Base-by-base conservation (phyloP, 73 alveolate genomes). In the Paramecium pentaurelia region DNA sequence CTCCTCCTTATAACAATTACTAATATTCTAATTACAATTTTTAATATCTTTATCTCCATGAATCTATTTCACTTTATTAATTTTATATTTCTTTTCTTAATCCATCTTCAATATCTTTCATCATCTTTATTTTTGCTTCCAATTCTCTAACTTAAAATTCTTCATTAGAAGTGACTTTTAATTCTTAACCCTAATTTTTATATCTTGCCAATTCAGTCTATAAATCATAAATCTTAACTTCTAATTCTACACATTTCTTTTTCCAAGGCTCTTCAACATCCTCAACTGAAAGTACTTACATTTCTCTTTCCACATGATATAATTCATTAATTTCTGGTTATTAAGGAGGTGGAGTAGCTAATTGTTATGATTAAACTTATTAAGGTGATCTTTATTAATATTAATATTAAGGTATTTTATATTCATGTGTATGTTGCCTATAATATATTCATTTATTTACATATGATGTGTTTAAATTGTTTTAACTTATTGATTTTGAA, bases 201-300 rank as follows among this genome's bases (percentile, higher is more conserved):
- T 75, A 75, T 32, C 88, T 8, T 6, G 88, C 88, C 25, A 75
- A 16, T 36, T 75, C 88, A 36, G 88, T 75, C n/a, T 75, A 40
- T n/a, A 75, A 37, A 18, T 75, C 88, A 40, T n/a, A 75, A n/a
- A 75, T 75, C 42, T 16, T 36, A 12, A 75, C 42, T 37, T 75
- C 88, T 6, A 75, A 27, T 37, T 75, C 59, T 12, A 75, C 88
- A 75, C 88, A 75, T 34, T 75, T 75, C 40, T 27, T 32, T 37
- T 75, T 75, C 88, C 88, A 75, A 9, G 88, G 88, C 18, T 27
- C 88, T 36, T 75, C 88, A 8, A 75, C 88, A 32, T 75, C 88
- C 34, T 75, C 88, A 28, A 75, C 64, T 36, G 88, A 75, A 12
- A 75, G 64, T 7, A 75, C 88, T 75, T 75, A 18, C 37, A 75